phyloP scores from a whole-genome alignment of 1,284 basidiomycete genomes.

The Irpex rosettiformis region DNA sequence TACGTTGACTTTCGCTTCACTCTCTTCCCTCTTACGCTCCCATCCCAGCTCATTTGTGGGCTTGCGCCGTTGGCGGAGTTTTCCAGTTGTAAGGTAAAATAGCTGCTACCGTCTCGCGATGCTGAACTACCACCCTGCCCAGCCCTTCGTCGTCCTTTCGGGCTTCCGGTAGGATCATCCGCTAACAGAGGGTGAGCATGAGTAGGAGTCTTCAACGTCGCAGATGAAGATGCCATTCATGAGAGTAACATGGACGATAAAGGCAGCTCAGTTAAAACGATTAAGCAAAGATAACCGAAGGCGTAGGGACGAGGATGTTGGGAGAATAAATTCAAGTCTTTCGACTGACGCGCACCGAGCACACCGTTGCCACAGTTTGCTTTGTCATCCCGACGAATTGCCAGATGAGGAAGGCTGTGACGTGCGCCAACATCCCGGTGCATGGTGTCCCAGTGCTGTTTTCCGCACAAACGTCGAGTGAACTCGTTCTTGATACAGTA shows the following conservation, averaged over 20 bases:
- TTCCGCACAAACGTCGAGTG: too few species aligned
- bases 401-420: neutral
- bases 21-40: slow-evolving; percentile 50
- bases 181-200: slow-evolving; percentile 63
- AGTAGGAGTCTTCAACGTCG: slow-evolving; percentile 41
- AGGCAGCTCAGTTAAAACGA: neutral
- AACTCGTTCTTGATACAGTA: too few species aligned
- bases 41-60: slow-evolving; percentile 49
- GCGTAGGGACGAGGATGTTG: neutral
- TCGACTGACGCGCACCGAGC: neutral
- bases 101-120: slow-evolving; percentile 37
- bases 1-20: slow-evolving; percentile 28
- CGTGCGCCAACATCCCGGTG: neutral
- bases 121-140: slow-evolving; percentile 26
- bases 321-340: neutral
- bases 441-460: neutral
- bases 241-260: neutral
- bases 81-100: slow-evolving; percentile 60
- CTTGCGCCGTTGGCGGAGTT: slow-evolving; percentile 30
- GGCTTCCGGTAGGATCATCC: slow-evolving; percentile 40
- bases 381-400: neutral
- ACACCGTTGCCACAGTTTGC: neutral
- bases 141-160: slow-evolving; percentile 40
- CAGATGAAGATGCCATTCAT: neutral
- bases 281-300: neutral